Percentiles rank a stretch among this genome's conserved stretches.
phyloP scores from a whole-genome alignment of 2,329 filamentous ascomycete genomes.

The Fonsecaea monophora region DNA sequence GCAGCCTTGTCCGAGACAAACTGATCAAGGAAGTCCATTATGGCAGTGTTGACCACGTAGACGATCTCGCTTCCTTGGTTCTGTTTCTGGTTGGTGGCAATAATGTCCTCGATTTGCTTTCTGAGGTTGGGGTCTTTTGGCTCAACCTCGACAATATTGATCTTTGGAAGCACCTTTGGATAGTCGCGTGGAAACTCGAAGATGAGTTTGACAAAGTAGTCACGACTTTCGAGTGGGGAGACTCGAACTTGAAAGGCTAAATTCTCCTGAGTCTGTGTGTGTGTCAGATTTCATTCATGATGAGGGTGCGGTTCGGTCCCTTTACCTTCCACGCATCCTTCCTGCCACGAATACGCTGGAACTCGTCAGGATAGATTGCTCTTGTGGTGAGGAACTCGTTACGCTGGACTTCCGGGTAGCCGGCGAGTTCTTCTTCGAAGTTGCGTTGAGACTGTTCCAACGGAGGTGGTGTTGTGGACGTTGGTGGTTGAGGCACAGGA shows the following conservation, averaged over 20 bases:
- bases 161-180: slow-evolving; percentile 38
- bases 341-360: slow-evolving; percentile 34
- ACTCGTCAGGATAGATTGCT: slow-evolving; percentile 39
- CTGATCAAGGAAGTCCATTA: slow-evolving; percentile 37
- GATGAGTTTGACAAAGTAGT: slow-evolving; percentile 38
- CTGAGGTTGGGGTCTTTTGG: slow-evolving; percentile 32
- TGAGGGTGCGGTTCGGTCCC: neutral
- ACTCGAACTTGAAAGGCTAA: slow-evolving; percentile 37
- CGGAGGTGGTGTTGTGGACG: slow-evolving; percentile 23
- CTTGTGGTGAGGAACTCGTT: slow-evolving; percentile 37
- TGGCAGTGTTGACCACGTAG: slow-evolving; percentile 35
- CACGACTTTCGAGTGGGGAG: slow-evolving; percentile 32
- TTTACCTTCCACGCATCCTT: slow-evolving; percentile 39
- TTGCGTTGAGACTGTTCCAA: slow-evolving; percentile 33
- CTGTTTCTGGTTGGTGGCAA: slow-evolving; percentile 29
- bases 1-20: slow-evolving; percentile 28
- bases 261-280: slow-evolving; percentile 34
- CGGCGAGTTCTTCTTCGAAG: slow-evolving; percentile 33
- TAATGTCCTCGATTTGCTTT: slow-evolving; percentile 30
- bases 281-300: neutral
- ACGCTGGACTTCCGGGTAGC: slow-evolving; percentile 37
- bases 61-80: slow-evolving; percentile 35
- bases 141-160: slow-evolving; percentile 35
- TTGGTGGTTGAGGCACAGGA: slow-evolving; percentile 12
- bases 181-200: slow-evolving; percentile 40